Conservation (phyloP, 768 basidiomycete species). For the Hygrophoropsis aurantiaca region DNA sequence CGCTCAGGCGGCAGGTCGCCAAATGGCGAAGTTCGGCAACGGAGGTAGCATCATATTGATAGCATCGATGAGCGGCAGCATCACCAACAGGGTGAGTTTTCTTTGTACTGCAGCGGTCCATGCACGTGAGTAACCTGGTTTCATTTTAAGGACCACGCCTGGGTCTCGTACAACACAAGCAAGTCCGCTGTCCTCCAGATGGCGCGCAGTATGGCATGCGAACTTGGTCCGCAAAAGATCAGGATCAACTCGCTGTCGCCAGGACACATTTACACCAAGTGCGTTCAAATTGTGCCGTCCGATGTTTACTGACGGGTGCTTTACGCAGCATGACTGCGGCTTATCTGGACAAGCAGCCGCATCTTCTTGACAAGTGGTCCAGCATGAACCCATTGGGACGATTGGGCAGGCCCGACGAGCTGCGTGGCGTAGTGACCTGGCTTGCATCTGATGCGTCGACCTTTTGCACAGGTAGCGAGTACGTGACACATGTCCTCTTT, state of each 20-base stretch:
- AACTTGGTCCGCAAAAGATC: constrained; percentile 64
- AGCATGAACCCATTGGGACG: constrained; percentile 67
- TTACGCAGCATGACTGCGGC: constrained; percentile 68
- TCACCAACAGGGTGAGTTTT: constrained; percentile 64
- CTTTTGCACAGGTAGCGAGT: constrained; percentile 85
- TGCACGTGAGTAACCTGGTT: background rate
- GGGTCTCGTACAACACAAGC: constrained; percentile 76
- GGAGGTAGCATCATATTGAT: constrained; percentile 59
- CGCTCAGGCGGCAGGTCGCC: constrained; percentile 58
- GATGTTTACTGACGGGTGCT: constrained; percentile 6
- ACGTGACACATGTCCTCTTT: constrained; percentile 27
- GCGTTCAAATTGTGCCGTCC: constrained; percentile 8
- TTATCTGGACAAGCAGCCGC: constrained; percentile 63
- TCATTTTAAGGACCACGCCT: constrained; percentile 59
- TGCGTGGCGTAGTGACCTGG: constrained; percentile 72
- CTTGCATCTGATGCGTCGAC: constrained; percentile 74
- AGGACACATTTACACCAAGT: constrained; percentile 74
- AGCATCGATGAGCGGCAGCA: constrained; percentile 63
- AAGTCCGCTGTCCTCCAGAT: constrained; percentile 80
- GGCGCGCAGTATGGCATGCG: constrained; percentile 81
- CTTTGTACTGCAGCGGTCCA: no score
- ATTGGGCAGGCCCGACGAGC: constrained; percentile 69
- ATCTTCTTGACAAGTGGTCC: constrained; percentile 67
- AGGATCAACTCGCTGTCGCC: constrained; percentile 78
- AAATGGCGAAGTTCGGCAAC: constrained; percentile 50